Base-by-base conservation (phyloP, 1,284 basidiomycete genomes). In the Mycocalia duriaeana region DNA sequence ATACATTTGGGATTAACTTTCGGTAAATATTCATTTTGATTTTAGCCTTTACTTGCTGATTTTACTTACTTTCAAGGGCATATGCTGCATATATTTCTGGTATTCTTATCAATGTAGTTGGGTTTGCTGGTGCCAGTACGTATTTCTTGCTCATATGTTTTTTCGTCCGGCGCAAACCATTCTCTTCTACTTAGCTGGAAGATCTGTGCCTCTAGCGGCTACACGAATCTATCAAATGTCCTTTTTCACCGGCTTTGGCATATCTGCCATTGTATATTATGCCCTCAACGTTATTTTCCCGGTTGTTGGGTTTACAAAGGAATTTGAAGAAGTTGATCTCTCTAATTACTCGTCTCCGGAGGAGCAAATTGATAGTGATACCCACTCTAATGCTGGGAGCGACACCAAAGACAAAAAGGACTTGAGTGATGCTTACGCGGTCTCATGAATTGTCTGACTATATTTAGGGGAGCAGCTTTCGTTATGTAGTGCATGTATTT, bases 61-160 rank as follows among this genome's bases (percentile, higher is more conserved):
- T 39, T 18, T 39, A 13, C 9, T 18, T 13, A n/a, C 19, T 9
- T 31, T n/a, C 23, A 55, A 82, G 85, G 11, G 87, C 85, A 2
- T 89, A 86, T 50, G 74, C 73, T 0, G 83, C 82, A 1, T 86
- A 91, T 63, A 71, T 89, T 45, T 64, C 81, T 14, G 89, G 91
- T 16, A 89, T 94, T 53, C 72, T 87, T 18, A 85, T 91, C 67
- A 92, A 91, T 59, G 82, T 89, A 7, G 82, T 90, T 20, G 89
- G 82, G 14, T 82, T 86, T 59, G 78, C 79, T 7, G 78, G 84
- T 38, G 81, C 81, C 3, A 78, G 77, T 72, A 57, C 56, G 66
- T 77, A 5, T 53, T 24, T 44, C 25, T 43, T 7, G 57, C 28
- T 46, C 52, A 11, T 60, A 62, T 11, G 56, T 58, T 26, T 56